A percentile compares a stretch with the other conserved stretches of the same genome.
phyloP scores from a whole-genome alignment of 352 stramenopile genomes.

The Globisporangium cystogenes region DNA sequence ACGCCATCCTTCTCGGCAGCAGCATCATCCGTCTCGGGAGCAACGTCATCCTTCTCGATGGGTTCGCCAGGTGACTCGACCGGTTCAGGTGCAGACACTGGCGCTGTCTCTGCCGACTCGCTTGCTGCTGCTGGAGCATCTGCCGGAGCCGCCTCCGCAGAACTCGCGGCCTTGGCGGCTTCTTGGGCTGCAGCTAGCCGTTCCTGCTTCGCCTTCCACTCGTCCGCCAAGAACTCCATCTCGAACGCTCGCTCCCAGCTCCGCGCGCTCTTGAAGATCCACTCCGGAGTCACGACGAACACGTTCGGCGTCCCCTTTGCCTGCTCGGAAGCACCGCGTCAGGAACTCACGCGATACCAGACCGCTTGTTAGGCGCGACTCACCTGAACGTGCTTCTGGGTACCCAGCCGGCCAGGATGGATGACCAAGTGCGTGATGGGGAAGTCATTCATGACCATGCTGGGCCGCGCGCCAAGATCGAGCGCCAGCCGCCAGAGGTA shows the following conservation, averaged over 20 bases:
- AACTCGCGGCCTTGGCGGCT: background rate
- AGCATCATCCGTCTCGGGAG: too few species aligned
- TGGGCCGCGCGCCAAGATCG: slow-evolving; percentile 61
- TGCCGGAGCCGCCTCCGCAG: background rate
- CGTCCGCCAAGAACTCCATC: slow-evolving; percentile 59
- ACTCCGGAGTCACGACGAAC: slow-evolving; percentile 68
- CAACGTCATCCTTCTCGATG: too few species aligned
- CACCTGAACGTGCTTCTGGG: slow-evolving; percentile 78
- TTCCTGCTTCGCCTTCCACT: slow-evolving; percentile 47
- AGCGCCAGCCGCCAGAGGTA: slow-evolving; percentile 74
- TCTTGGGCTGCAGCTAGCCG: slow-evolving; percentile 6
- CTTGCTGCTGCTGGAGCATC: background rate
- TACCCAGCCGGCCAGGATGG: slow-evolving; percentile 69
- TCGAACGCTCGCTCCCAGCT: slow-evolving; percentile 61
- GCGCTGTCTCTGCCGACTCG: background rate
- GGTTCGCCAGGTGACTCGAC: too few species aligned
- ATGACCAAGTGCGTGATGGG: slow-evolving; percentile 83
- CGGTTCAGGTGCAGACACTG: background rate
- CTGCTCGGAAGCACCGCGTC: too few species aligned
- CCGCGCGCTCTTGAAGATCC: slow-evolving; percentile 73
- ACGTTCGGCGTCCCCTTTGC: slow-evolving; percentile 53
- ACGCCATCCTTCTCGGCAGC: background rate
- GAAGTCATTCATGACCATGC: slow-evolving; percentile 68
- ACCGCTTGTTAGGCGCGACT: too few species aligned
- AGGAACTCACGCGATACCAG: too few species aligned